Evolutionary conservation across 2,329 filamentous ascomycete genomes (phyloP).

Genomic region (Penicillium psychrosexuale): DNA sequence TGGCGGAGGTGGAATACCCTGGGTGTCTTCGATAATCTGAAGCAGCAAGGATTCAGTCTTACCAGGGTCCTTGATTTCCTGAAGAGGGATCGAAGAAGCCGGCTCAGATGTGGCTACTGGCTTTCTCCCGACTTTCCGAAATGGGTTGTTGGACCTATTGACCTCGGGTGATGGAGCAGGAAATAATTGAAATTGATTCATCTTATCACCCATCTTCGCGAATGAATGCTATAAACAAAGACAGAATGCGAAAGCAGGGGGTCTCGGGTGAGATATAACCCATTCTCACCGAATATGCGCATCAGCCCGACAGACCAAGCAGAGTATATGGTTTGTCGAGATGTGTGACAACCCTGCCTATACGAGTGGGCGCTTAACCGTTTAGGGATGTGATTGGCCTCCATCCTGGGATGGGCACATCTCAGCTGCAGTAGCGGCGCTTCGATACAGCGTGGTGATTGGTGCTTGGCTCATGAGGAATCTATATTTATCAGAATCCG

Average conservation of each 20-base stretch:
- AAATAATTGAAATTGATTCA: slow-evolving; percentile 43
- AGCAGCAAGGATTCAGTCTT: slow-evolving; percentile 39
- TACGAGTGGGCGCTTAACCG: slow-evolving; percentile 31
- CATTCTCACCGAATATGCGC: slow-evolving; percentile 3
- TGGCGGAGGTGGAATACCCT: slow-evolving; percentile 27
- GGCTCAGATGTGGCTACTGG: slow-evolving; percentile 21
- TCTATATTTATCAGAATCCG: slow-evolving; percentile 7
- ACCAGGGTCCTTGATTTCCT: slow-evolving; percentile 27
- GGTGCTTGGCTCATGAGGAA: background rate
- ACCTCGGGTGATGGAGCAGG: slow-evolving; percentile 34
- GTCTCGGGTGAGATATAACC: slow-evolving; percentile 23
- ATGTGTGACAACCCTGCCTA: slow-evolving; percentile 24
- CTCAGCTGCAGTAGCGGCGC: slow-evolving; percentile 22
- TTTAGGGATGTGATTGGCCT: slow-evolving; percentile 23
- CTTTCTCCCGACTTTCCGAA: slow-evolving; percentile 30
- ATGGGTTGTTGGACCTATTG: slow-evolving; percentile 34
- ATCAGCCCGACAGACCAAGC: slow-evolving; percentile 1
- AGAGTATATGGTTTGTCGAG: slow-evolving; percentile 2
- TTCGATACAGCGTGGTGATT: slow-evolving; percentile 16
- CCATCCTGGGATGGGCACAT: slow-evolving; percentile 14
- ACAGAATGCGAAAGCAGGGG: slow-evolving; percentile 15
- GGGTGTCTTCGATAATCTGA: slow-evolving; percentile 39
- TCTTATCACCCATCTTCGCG: slow-evolving; percentile 12
- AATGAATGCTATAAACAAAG: slow-evolving; percentile 2
- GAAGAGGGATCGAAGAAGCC: slow-evolving; percentile 27